phyloP scores from a whole-genome alignment of 176 grass and related monocot species.

The Raddia distichophylla region DNA sequence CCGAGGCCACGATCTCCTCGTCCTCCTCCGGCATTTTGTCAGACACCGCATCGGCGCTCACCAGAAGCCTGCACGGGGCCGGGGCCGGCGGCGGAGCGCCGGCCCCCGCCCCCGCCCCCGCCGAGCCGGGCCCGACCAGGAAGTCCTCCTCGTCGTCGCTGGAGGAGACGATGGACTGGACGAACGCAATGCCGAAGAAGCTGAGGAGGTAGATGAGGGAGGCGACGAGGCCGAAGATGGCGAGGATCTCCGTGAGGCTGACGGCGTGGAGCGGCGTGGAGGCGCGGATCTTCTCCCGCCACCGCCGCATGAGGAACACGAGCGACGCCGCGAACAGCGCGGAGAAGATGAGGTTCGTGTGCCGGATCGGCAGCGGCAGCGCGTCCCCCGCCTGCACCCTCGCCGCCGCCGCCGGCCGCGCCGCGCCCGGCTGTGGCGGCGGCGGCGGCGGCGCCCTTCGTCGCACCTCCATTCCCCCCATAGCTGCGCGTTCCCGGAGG shows the following conservation, averaged over 20 bases:
- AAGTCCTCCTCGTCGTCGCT: slow-evolving; percentile 89
- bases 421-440: not conserved
- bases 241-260: slow-evolving; percentile 69
- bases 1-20: slow-evolving; percentile 71
- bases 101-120: not conserved
- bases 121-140: slow-evolving; percentile 21
- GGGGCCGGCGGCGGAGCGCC: not conserved
- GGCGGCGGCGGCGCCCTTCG: slow-evolving; percentile 1
- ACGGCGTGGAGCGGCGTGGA: slow-evolving; percentile 86
- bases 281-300: slow-evolving; percentile 92
- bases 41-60: slow-evolving; percentile 11
- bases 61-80: slow-evolving; percentile 47
- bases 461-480: slow-evolving; percentile 44
- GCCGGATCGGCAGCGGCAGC: slow-evolving; percentile 80
- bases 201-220: slow-evolving; percentile 98
- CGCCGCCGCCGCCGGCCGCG: not conserved
- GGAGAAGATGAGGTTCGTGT: slow-evolving; percentile 93
- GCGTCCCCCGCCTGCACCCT: slow-evolving; percentile 79
- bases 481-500: not conserved
- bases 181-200: slow-evolving; percentile 98
- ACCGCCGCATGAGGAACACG: slow-evolving; percentile 77
- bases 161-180: slow-evolving; percentile 85
- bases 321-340: slow-evolving; percentile 73
- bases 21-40: slow-evolving; percentile 81
- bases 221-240: slow-evolving; percentile 82